Percentiles rank a stretch among this genome's conserved stretches.
These are phyloP conservation scores for Coprinopsis sp. DNA, from an alignment of 768 basidiomycete genomes.

Conservation along the genomic window DNA sequence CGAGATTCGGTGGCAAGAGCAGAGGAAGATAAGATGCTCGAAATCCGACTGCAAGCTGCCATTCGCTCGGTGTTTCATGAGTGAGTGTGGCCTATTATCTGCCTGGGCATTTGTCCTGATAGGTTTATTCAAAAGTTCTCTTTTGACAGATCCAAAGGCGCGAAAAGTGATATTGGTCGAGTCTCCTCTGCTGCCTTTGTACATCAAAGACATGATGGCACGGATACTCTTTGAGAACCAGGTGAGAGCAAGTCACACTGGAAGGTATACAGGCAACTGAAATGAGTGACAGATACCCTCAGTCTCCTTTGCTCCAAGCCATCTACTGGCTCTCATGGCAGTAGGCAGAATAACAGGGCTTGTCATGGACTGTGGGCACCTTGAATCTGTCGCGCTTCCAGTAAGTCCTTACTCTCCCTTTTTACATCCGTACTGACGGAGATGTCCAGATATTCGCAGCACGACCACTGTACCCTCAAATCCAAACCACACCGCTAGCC, in stretches of 20 bases:
- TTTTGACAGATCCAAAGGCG: constrained; percentile 92
- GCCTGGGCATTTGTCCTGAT: constrained; percentile 8
- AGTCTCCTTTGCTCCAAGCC: constrained; percentile 88
- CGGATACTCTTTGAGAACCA: constrained; percentile 88
- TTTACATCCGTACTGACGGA: not conserved
- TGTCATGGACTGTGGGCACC: constrained; percentile 88
- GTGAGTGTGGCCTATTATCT: constrained; percentile 42
- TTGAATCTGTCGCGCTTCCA: constrained; percentile 85
- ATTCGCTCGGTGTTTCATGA: constrained; percentile 80
- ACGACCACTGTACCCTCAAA: constrained; percentile 77
- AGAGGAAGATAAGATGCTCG: constrained; percentile 73
- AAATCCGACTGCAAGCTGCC: constrained; percentile 60
- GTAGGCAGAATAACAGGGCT: constrained; percentile 89
- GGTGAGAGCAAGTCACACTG: constrained; percentile 35
- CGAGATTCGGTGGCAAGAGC: constrained; percentile 50
- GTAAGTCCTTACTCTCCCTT: constrained; percentile 40
- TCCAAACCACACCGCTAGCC: constrained; percentile 83
- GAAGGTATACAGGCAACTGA: not conserved
- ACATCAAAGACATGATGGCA: constrained; percentile 86
- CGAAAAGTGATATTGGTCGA: constrained; percentile 93
- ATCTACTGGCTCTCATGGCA: constrained; percentile 79
- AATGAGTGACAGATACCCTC: constrained; percentile 69
- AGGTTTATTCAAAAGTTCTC: constrained; percentile 54
- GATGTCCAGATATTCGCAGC: constrained; percentile 79
- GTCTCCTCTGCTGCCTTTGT: constrained; percentile 78